Evolutionary conservation across 2,329 filamentous ascomycete species (phyloP), one percentile per base, ranked within the genome.

Genomic region (Aulographum hederae): DNA sequence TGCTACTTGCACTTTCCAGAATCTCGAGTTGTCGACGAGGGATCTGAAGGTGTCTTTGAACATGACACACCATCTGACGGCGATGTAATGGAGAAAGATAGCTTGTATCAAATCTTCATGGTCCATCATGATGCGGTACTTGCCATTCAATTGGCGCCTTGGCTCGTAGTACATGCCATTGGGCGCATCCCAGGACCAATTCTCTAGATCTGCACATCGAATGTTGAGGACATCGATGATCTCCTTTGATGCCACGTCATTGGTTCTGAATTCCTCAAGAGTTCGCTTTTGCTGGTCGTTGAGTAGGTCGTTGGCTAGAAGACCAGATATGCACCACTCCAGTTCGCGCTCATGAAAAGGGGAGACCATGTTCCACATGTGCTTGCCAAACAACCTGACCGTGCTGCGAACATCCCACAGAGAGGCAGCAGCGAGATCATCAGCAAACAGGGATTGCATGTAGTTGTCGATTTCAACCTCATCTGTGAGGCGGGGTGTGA

Each of bases 91-190:
- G 3, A 69, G 45, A 16, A 71, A 53, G 5, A 71, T 55, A 2
- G 62, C 60, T 39, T 69, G 62, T 5, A 69, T 56, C 14, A 69
- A 50, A 37, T 73, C 69, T 39, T 67, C 64, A n/a, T n/a, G n/a
- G 31, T 71, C 64, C 54, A 69, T 67, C 41, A 60, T 69, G 17
- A 71, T 61, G 2, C 67, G 56, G 42, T 73, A 73, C 36, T 66
- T 64, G 3, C 65, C 64, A 39, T 67, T 69, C 21, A 70, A 43
- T 32, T 67, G 61, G 5, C 62, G 57, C 21, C 65, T 56, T 53
- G 63, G 60, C 28, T 64, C 53, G 2, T 69, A 41, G 2, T 56
- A 49, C 5, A 67, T 52, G 3, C 53, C 57, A 6, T 28, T 8
- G n/a, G 21, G 21, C 8, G 21, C 27, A 10, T 14, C 53, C 65